Evolutionary conservation across 1,284 basidiomycete species (phyloP).

Genomic region (Trichosporon sp.): DNA sequence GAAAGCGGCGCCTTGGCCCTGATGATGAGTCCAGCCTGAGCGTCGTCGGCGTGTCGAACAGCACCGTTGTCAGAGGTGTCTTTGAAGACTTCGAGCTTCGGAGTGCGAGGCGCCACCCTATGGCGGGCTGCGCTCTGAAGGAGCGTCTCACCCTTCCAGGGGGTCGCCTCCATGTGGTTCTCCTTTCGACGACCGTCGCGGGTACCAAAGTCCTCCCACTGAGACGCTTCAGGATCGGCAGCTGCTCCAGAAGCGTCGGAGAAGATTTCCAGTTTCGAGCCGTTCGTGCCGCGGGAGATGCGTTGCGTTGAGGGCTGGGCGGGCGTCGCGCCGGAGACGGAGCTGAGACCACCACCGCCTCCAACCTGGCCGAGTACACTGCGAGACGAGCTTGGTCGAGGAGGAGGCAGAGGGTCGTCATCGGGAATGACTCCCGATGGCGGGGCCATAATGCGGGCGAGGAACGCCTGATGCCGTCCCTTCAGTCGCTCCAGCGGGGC

Average conservation of each 20-base stretch:
- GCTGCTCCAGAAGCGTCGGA: constrained; percentile 41
- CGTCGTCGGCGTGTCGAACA: constrained; percentile 19
- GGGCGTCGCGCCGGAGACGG: constrained; percentile 18
- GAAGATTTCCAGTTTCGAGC: constrained; percentile 58
- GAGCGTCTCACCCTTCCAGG: constrained; percentile 60
- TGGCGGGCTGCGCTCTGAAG: constrained; percentile 47
- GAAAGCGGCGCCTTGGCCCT: constrained; percentile 43
- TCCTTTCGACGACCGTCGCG: constrained; percentile 59
- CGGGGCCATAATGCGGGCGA: constrained; percentile 65
- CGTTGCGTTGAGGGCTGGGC: constrained; percentile 21
- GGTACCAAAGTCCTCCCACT: constrained; percentile 60
- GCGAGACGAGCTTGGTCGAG: constrained; percentile 13
- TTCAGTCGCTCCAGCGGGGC: constrained; percentile 84
- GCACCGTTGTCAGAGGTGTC: constrained; percentile 51
- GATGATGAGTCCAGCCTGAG: constrained; percentile 36
- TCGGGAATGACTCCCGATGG: constrained; percentile 49
- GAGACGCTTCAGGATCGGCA: constrained; percentile 36
- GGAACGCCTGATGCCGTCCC: constrained; percentile 78
- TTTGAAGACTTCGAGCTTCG: constrained; percentile 61
- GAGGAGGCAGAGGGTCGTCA: constrained; percentile 38
- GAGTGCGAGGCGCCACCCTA: constrained; percentile 53
- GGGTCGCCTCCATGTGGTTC: constrained; percentile 58
- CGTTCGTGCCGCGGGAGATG: constrained; percentile 45
- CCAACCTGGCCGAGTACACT: constrained; percentile 41
- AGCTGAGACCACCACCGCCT: constrained; percentile 19